Evolutionary conservation across 148 eudicot genomes (phyloP), one percentile per base, ranked within the genome.

Genomic region (Gaultheria prostrata): DNA sequence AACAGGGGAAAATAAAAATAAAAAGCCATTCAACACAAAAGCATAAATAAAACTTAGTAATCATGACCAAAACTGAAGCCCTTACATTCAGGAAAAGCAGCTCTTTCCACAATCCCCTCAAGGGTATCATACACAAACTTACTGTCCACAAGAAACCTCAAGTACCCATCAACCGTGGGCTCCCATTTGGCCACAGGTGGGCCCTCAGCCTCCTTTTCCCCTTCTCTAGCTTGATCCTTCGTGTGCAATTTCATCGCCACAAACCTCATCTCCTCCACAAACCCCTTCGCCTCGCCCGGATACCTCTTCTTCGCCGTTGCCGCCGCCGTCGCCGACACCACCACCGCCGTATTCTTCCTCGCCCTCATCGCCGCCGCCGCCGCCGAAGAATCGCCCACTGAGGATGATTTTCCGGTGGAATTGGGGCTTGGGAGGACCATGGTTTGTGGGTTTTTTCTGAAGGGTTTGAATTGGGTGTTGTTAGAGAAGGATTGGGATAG

Each of bases 181-280:
- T 93, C 92, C 99, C 99, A 97, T 72, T 85, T 93, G 8, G 94
- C 89, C 84, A 94, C 83, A 1, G 98, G 92, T 76, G 82, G 88
- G 6, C 87, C 95, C 74, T 89, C 85, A 4, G 93, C 86, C 77
- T 89, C 95, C 84, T 90, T 93, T 79, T 96, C 93, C 1, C 98
- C 98, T 70, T 94, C 98, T 81, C 70, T 93, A 8, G 98, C 90
- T 63, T 96, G 98, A 59, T 96, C 98, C 82, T 82, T 94, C 0
- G 93, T 92, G 79, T 96, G 98, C 88, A 96, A 80, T 61, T 88
- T 94, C 98, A 96, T 96, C 7, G 98, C 98, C 85, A 97, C 98
- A 67, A 87, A 87, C 79, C 99, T 97, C 99, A 97, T 94, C 80
- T 97, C 99, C 88, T 97, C 99, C 87, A 94, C 98, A 87, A 97